phyloP scores from a whole-genome alignment of 495 filamentous ascomycete genomes.

The Talaromyces trachyspermus region DNA sequence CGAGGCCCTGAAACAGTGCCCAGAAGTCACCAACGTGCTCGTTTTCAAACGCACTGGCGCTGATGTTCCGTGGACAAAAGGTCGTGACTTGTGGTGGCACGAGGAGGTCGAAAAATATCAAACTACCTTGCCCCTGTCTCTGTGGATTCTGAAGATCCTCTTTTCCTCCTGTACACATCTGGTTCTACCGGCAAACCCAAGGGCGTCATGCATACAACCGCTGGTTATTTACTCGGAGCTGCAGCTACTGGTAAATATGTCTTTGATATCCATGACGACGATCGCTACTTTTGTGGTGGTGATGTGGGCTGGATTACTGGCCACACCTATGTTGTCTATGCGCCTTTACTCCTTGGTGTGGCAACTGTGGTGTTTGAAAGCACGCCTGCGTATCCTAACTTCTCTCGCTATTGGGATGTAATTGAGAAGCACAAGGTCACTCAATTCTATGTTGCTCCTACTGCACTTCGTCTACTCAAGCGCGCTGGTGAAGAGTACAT shows the following conservation, averaged over 20 bases:
- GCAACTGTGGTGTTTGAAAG: constrained; percentile 98
- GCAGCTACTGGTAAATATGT: constrained; percentile 96
- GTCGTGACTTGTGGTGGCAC: constrained; percentile 96
- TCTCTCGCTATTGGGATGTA: constrained; percentile 98
- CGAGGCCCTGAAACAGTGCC: constrained; percentile 95
- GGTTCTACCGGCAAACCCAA: constrained; percentile 98
- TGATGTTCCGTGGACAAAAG: constrained; percentile 82
- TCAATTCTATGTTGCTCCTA: constrained; percentile 98
- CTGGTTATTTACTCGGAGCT: constrained; percentile 85
- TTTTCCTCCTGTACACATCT: constrained; percentile 97
- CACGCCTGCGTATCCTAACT: constrained; percentile 94
- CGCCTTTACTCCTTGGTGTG: constrained; percentile 85
- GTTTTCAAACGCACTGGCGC: constrained; percentile 95
- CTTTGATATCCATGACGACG: constrained; percentile 92
- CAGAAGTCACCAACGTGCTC: constrained; percentile 74
- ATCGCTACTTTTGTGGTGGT: constrained; percentile 94
- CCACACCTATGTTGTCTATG: constrained; percentile 99
- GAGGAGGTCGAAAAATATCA: constrained; percentile 94
- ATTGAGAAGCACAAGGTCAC: constrained; percentile 91
- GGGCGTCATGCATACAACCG: constrained; percentile 98
- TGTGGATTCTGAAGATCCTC: constrained; percentile 88
- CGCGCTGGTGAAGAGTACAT: constrained; percentile 89
- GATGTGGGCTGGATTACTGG: constrained; percentile 99
- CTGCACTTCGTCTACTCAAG: constrained; percentile 87
- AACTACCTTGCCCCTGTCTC: constrained; percentile 78